These are phyloP conservation scores for Epichloe elymi DNA, from an alignment of 2,329 filamentous ascomycete species.

Conservation along the genomic window DNA sequence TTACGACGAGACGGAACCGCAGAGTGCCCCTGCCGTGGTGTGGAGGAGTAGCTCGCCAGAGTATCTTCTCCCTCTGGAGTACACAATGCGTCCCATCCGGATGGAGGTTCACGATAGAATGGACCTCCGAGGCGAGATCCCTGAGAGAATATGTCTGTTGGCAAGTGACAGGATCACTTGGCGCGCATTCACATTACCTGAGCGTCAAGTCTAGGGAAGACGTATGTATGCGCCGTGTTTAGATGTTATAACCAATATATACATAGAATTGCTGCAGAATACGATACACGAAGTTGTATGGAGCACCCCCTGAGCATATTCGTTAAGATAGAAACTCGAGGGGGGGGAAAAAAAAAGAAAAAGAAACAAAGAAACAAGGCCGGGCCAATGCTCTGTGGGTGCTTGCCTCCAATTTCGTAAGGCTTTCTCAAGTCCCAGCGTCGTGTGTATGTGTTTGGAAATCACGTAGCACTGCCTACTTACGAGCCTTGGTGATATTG, in stretches of 20 bases:
- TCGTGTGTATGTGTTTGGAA: not conserved
- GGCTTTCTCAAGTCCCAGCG: not conserved
- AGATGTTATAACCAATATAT: not conserved
- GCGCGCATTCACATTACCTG: slow-evolving; percentile 31
- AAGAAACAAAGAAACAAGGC: no score
- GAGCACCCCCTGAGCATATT: no score
- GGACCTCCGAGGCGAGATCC: slow-evolving; percentile 31
- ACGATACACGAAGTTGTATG: not conserved
- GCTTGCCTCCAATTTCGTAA: not conserved
- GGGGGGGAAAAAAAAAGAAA: not conserved
- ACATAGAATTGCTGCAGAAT: not conserved
- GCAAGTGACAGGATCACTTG: slow-evolving; percentile 33
- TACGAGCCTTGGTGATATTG: slow-evolving; percentile 50
- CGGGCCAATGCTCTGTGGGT: not conserved
- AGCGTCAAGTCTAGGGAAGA: not conserved
- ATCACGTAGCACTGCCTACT: slow-evolving; percentile 10
- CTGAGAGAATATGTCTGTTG: slow-evolving; percentile 37
- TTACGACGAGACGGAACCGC: slow-evolving; percentile 16
- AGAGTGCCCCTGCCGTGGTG: slow-evolving; percentile 4
- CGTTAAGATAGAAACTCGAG: not conserved
- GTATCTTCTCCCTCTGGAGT: slow-evolving; percentile 16
- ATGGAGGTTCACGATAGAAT: slow-evolving; percentile 39
- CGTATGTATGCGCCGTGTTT: not conserved
- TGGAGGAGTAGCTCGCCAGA: slow-evolving; percentile 9
- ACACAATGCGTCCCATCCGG: slow-evolving; percentile 24